phyloP scores from a whole-genome alignment of 2,329 filamentous ascomycete species.

The Neofusicoccum parvum region DNA sequence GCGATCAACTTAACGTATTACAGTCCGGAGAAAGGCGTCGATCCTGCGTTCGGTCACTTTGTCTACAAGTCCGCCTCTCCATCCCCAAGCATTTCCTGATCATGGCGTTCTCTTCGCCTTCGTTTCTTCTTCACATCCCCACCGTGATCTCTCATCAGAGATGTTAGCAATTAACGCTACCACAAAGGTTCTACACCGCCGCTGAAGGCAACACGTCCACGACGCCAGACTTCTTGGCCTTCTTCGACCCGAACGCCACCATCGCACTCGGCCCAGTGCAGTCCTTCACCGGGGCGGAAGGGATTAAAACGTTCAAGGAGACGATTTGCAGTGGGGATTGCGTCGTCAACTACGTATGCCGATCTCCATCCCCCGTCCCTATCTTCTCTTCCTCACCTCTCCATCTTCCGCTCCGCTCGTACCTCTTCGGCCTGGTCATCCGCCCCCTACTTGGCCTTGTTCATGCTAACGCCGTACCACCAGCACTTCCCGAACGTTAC shows the following conservation, averaged over 20 bases:
- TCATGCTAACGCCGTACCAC: no score
- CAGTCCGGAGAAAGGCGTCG: not conserved
- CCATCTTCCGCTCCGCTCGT: no score
- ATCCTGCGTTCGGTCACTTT: not conserved
- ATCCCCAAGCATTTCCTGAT: not conserved
- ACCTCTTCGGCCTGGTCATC: no score
- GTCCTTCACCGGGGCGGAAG: not conserved
- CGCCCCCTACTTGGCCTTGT: no score
- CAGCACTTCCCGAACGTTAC: not conserved
- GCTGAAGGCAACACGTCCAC: not conserved
- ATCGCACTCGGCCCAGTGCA: not conserved
- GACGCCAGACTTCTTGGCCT: not conserved
- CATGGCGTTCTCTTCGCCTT: not conserved
- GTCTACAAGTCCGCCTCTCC: not conserved
- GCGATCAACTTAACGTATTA: not conserved
- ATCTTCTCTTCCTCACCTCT: no score
- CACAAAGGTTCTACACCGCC: not conserved
- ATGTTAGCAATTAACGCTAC: no score
- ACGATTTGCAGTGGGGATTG: not conserved
- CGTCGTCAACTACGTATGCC: not conserved
- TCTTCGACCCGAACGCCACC: not conserved
- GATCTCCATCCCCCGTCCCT: not conserved
- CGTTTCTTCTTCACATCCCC: no score
- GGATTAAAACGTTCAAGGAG: not conserved
- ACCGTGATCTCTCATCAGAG: no score